These are phyloP conservation scores for Gracilaria domingensis DNA, from an alignment of 23 red algal species.

Conservation along the genomic window DNA sequence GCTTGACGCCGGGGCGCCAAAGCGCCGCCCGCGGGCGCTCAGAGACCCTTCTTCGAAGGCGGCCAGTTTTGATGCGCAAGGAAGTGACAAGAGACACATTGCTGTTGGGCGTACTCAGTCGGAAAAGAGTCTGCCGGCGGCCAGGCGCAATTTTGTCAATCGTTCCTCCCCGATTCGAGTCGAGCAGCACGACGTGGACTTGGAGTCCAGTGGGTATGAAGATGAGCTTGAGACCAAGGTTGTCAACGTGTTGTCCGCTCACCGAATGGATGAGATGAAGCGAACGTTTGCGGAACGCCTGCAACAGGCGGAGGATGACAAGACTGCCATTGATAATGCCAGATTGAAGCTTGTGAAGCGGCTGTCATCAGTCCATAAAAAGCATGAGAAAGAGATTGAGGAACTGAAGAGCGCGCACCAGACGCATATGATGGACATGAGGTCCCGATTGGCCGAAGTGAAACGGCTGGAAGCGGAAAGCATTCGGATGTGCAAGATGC, in stretches of 20 bases:
- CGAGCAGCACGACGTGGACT: neutral
- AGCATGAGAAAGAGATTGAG: constrained; percentile 59
- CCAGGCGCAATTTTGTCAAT: neutral
- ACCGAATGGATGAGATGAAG: constrained; percentile 56
- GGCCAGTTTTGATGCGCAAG: constrained; percentile 14
- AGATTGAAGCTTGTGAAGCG: constrained; percentile 32
- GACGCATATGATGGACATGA: constrained; percentile 30
- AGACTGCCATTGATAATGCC: constrained; percentile 30
- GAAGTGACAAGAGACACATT: neutral
- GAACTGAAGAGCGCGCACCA: constrained; percentile 50
- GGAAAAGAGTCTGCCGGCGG: constrained; percentile 18
- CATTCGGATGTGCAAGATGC: constrained; percentile 41
- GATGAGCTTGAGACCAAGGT: constrained; percentile 31
- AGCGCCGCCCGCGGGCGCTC: constrained; percentile 23
- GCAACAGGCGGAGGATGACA: constrained; percentile 54
- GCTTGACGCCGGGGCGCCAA: neutral
- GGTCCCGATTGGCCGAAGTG: constrained; percentile 41
- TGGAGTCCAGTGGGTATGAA: neutral
- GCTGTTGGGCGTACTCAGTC: neutral
- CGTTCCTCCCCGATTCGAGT: neutral
- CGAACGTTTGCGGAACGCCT: constrained; percentile 54
- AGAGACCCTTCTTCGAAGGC: neutral
- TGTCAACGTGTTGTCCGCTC: constrained; percentile 27
- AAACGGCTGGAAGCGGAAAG: constrained; percentile 60
- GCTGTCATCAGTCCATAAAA: constrained; percentile 19